These are phyloP conservation scores for Hygrocybe coccinea DNA, from an alignment of 768 basidiomycete genomes.

Conservation along the genomic window DNA sequence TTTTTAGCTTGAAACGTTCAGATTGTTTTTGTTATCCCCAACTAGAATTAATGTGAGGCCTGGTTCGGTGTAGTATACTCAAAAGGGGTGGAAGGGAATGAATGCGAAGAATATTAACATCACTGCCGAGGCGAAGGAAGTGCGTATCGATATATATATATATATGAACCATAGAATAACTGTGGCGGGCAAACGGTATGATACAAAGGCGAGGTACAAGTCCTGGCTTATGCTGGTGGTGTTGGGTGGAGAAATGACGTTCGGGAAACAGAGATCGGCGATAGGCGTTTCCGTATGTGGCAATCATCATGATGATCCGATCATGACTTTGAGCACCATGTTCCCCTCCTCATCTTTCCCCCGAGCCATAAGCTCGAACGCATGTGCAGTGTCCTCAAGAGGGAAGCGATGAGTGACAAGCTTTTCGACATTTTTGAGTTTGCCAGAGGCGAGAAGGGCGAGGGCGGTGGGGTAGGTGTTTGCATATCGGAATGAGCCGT, in stretches of 20 bases:
- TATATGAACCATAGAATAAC: not conserved
- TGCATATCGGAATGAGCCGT: constrained; percentile 87
- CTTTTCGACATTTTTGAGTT: constrained; percentile 58
- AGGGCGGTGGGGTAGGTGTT: constrained; percentile 90
- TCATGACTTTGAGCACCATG: constrained; percentile 88
- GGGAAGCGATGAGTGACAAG: constrained; percentile 76
- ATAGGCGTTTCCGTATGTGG: not conserved
- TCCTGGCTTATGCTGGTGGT: not conserved
- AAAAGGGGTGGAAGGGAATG: too few species aligned
- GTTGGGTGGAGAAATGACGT: not conserved
- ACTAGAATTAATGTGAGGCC: too few species aligned
- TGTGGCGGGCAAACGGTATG: not conserved
- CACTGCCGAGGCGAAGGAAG: not conserved
- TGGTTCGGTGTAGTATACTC: too few species aligned
- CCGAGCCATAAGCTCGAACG: constrained; percentile 75
- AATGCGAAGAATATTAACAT: too few species aligned
- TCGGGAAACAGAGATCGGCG: constrained; percentile 21
- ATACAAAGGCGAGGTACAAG: not conserved
- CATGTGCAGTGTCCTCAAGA: constrained; percentile 60
- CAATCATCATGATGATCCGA: constrained; percentile 40
- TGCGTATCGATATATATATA: not conserved
- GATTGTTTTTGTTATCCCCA: too few species aligned
- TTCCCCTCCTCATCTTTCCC: constrained; percentile 77
- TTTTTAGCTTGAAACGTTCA: too few species aligned
- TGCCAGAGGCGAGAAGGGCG: constrained; percentile 63